A percentile compares a stretch with the other conserved stretches of the same genome.
These are phyloP conservation scores for Quercus rubra DNA, from an alignment of 306 rosid species.

Conservation along the genomic window DNA sequence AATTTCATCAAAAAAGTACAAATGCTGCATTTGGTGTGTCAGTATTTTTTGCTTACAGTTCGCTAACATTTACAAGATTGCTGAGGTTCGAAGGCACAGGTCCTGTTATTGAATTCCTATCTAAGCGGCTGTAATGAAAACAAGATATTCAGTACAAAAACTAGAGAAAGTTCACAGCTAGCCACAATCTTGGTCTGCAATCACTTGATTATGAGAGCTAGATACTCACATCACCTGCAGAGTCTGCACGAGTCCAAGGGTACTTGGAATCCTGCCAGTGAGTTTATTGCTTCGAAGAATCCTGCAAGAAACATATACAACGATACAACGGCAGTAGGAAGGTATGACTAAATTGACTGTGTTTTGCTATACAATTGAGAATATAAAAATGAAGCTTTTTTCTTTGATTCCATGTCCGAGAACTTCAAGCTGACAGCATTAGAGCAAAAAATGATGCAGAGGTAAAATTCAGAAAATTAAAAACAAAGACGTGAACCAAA, in stretches of 20 bases:
- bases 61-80: slow-evolving; percentile 30
- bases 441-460: background rate
- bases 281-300: slow-evolving; percentile 51
- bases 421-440: background rate
- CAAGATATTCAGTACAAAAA: slow-evolving; percentile 9
- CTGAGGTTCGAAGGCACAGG: slow-evolving; percentile 43
- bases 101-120: slow-evolving; percentile 38
- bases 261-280: slow-evolving; percentile 51
- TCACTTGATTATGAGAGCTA: background rate
- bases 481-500: background rate
- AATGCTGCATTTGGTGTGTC: background rate
- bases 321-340: background rate
- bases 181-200: background rate
- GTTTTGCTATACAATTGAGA: background rate
- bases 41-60: slow-evolving; percentile 46
- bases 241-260: slow-evolving; percentile 47
- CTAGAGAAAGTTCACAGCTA: background rate
- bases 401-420: background rate
- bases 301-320: slow-evolving; percentile 34
- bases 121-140: slow-evolving; percentile 51
- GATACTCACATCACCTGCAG: slow-evolving; percentile 67
- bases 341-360: background rate
- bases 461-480: background rate
- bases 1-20: background rate
- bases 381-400: background rate